These are phyloP conservation scores for Trametes maxima DNA, from an alignment of 768 basidiomycete species.

Conservation along the genomic window DNA sequence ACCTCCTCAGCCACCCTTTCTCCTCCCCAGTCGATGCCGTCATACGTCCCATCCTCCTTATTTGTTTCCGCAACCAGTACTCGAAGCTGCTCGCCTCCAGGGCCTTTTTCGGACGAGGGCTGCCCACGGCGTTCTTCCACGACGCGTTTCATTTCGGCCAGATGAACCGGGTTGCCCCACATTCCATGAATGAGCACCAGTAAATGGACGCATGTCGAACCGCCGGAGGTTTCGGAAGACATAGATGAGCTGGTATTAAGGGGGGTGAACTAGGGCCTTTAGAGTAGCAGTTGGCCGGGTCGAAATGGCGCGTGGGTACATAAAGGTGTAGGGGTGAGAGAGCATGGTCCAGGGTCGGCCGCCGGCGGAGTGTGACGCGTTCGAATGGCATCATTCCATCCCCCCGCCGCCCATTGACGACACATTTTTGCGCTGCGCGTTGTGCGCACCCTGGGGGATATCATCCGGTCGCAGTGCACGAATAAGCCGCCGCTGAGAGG, in stretches of 20 bases:
- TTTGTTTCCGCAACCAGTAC: constrained; percentile 70
- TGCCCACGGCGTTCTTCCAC: constrained; percentile 46
- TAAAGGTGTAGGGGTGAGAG: background rate
- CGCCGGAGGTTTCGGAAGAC: constrained; percentile 7
- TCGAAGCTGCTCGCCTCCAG: constrained; percentile 51
- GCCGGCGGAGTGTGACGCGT: constrained; percentile 17
- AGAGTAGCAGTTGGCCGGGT: background rate
- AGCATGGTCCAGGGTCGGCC: background rate
- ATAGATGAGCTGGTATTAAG: background rate
- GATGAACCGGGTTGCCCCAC: constrained; percentile 78
- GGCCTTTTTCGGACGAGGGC: constrained; percentile 25
- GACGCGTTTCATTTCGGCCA: constrained; percentile 58
- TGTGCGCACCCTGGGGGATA: too few species aligned
- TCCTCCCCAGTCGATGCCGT: constrained; percentile 84
- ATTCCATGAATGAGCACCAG: constrained; percentile 62
- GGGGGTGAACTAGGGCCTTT: background rate
- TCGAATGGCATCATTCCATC: constrained; percentile 8
- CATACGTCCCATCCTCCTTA: constrained; percentile 68
- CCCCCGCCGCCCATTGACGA: too few species aligned
- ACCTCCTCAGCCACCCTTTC: constrained; percentile 84
- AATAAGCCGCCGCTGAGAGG: too few species aligned
- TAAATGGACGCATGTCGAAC: constrained; percentile 37
- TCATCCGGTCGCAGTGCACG: too few species aligned
- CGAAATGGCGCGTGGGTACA: background rate
- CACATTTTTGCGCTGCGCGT: too few species aligned